Evolutionary conservation across 108 stramenopile genomes (phyloP), one percentile per base, ranked within the genome.

Genomic region (Pseudonitzschia multistriata): DNA sequence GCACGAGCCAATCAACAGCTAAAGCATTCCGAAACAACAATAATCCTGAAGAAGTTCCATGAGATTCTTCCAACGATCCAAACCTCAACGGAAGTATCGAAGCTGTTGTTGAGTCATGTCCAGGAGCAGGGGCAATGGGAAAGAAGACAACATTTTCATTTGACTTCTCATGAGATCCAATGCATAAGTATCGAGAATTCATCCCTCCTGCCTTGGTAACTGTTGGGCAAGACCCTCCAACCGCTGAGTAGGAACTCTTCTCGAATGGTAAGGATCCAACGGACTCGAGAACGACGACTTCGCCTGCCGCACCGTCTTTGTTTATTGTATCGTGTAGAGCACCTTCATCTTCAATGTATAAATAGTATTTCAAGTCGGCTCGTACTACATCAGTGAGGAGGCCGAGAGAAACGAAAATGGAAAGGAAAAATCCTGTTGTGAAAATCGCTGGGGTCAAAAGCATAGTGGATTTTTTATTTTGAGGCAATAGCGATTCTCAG

Each of bases 181-280:
- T 17, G 34, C 57, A 59, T n/a, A 59, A 13, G 17, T 59, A 59
- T 6, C 8, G 29, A 35, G 57, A 33, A 35, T 59, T 59, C 7
- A 59, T 10, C 0, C 57, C 57, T 30, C 57, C 57, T 0, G 31
- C 57, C 0, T 59, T 33, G 15, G 0, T n/a, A 10, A 33, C 57
- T 6, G 0, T 59, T 19, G 57, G 57, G 34, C 57, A 59, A 11
- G 57, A 30, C n/a, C 35, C 57, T 7, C 57, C 57, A 35, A 19
- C 57, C 19, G 0, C n/a, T 0, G 57, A 30, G 57, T 6, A 59
- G 15, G n/a, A 17, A 35, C 57, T 59, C n/a, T 30, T 24, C 7
- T 59, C 34, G 28, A 59, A 35, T 30, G 57, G 57, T 10, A 59
- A 33, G 14, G 57, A 59, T 4, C 57, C 57, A 15, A 35, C n/a